phyloP scores from a whole-genome alignment of 2,329 filamentous ascomycete genomes.

The Ploettnerulaceae sp. region DNA sequence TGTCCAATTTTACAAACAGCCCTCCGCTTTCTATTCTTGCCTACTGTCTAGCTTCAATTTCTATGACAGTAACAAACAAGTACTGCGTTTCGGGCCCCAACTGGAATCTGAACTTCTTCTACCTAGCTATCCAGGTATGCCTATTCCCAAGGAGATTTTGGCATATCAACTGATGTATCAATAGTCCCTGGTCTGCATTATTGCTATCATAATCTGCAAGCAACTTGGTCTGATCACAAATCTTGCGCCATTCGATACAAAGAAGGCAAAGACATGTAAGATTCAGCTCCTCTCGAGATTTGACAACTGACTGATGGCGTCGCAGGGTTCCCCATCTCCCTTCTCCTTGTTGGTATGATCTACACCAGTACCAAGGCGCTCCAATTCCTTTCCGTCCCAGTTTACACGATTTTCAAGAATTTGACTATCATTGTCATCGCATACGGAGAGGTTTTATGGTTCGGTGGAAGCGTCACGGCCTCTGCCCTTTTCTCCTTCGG shows the following conservation, averaged over 20 bases:
- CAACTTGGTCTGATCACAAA: slow-evolving; percentile 76
- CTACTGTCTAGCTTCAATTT: slow-evolving; percentile 94
- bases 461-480: slow-evolving; percentile 84
- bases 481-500: slow-evolving; percentile 91
- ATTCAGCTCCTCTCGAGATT: background rate
- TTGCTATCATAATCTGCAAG: slow-evolving; percentile 79
- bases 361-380: slow-evolving; percentile 96
- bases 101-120: slow-evolving; percentile 97
- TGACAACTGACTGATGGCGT: slow-evolving; percentile 10
- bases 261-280: slow-evolving; percentile 90
- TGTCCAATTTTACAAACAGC: slow-evolving; percentile 59
- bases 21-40: slow-evolving; percentile 75
- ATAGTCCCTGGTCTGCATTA: slow-evolving; percentile 84
- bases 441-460: slow-evolving; percentile 97
- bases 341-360: slow-evolving; percentile 97
- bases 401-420: slow-evolving; percentile 99
- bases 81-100: slow-evolving; percentile 86
- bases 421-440: slow-evolving; percentile 98
- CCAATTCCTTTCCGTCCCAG: slow-evolving; percentile 92
- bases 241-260: slow-evolving; percentile 72
- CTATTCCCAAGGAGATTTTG: background rate
- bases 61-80: slow-evolving; percentile 99
- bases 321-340: slow-evolving; percentile 89
- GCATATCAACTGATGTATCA: background rate
- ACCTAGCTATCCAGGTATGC: slow-evolving; percentile 84